A percentile compares a stretch with the other conserved stretches of the same genome.
phyloP scores from a whole-genome alignment of 495 filamentous ascomycete species.

The Tirmania nivea region DNA sequence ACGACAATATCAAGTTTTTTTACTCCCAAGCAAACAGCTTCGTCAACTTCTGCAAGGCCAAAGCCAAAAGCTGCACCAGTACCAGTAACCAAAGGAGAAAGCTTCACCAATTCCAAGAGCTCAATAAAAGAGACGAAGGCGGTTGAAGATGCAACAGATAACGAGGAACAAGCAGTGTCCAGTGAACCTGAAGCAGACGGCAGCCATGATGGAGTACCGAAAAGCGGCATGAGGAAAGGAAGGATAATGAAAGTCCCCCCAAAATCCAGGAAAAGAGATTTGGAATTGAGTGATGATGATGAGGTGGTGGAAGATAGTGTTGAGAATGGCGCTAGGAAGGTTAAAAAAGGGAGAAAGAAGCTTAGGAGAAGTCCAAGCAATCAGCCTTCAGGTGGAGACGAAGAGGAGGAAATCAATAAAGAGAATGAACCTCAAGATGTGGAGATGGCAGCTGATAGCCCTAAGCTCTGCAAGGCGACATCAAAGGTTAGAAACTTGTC shows the following conservation, averaged over 20 bases:
- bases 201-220: no score
- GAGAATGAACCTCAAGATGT: neutral
- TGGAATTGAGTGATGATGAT: neutral
- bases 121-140: neutral
- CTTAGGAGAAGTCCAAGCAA: neutral
- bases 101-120: neutral
- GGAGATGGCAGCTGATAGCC: neutral
- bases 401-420: neutral
- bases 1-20: conserved; percentile 14
- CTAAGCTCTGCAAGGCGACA: neutral
- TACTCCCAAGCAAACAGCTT: neutral
- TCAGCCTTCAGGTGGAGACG: neutral
- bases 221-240: no score
- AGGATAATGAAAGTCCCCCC: no score
- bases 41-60: conserved; percentile 3
- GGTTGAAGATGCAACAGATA: neutral
- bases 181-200: no score
- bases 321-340: neutral
- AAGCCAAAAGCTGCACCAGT: conserved; percentile 2
- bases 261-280: neutral
- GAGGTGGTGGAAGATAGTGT: neutral
- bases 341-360: neutral
- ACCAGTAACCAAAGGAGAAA: conserved; percentile 4
- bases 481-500: neutral
- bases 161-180: no score